phyloP scores from a whole-genome alignment of 768 basidiomycete species.

The Royoungia palumana region DNA sequence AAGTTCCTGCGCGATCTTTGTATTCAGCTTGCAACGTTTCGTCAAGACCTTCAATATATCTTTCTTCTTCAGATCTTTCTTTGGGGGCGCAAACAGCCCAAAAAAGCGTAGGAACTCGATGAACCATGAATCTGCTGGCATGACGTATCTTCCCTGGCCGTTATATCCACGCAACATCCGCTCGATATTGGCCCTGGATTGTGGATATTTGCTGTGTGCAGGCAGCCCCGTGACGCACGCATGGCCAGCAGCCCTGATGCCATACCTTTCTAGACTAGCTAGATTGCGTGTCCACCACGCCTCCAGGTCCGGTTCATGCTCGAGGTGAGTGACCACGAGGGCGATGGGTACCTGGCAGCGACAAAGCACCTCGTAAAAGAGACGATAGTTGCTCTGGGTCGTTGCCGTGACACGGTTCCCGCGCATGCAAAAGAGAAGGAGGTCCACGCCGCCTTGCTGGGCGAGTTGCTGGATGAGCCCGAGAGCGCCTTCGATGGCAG shows the following conservation, averaged over 20 bases:
- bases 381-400: constrained; percentile 35
- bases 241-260: constrained; percentile 23
- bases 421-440: constrained; percentile 40
- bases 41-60: constrained; percentile 16
- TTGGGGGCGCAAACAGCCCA: constrained; percentile 13
- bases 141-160: constrained; percentile 16
- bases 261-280: constrained; percentile 16
- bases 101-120: constrained; percentile 19
- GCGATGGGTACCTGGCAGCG: constrained; percentile 26
- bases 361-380: constrained; percentile 41
- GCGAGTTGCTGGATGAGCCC: constrained; percentile 34
- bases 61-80: constrained; percentile 15
- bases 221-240: constrained; percentile 32
- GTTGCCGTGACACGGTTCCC: constrained; percentile 35
- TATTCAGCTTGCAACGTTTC: constrained; percentile 24
- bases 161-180: constrained; percentile 14
- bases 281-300: constrained; percentile 32
- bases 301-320: constrained; percentile 32
- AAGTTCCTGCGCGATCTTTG: constrained; percentile 16
- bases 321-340: constrained; percentile 37
- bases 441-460: constrained; percentile 33
- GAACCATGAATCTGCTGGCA: constrained; percentile 26
- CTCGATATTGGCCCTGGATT: constrained; percentile 15
- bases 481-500: constrained; percentile 26
- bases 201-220: constrained; percentile 15